Evolutionary conservation across 2,329 filamentous ascomycete species (phyloP), one percentile per base, ranked within the genome.

Genomic region (Trichoderma guizhouense): DNA sequence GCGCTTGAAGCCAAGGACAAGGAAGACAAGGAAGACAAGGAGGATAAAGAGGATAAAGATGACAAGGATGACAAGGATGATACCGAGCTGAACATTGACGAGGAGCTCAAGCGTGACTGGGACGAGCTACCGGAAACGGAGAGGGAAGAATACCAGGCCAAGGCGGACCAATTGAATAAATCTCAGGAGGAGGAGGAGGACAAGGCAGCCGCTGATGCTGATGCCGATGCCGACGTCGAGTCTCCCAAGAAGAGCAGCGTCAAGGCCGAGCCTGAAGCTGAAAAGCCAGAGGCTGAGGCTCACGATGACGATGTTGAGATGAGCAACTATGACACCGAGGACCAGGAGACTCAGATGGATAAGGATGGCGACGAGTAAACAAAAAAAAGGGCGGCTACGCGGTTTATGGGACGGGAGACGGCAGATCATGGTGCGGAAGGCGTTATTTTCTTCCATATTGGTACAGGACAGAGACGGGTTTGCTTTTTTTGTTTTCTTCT

Each of bases 91-190:
- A 82, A 83, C 71, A 78, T 87, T 14, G 86, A 89, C n/a, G 86
- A 87, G 66, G 87, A 88, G 80, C 82, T 90, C 9, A 80, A 83
- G n/a, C 83, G 83, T 14, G 81, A 82, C 55, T 90, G 88, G 88
- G 86, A 87, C 72, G 84, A 86, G 24, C 81, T 90, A 15, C 78
- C 85, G 5, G 83, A 86, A 58, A 80, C 79, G 26, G 82, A 86
- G 64, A 86, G 84, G 77, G 85, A 87, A 30, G 83, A 84, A 66
- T 89, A 84, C 69, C 82, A 86, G 73, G 72, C 76, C 72, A 83
- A 80, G 70, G 74, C 76, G 30, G 78, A 81, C 21, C 72, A 77
- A 26, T 34, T 76, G 36, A 74, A 75, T 18, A 77, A 78, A 58
- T 14, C 62, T 7, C 61, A 47, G 18, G 74, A 74, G 74, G 57